A percentile compares a stretch with the other conserved stretches of the same genome.
These are phyloP conservation scores for Paracorniculantispora psalliotae DNA, from an alignment of 2,329 filamentous ascomycete species.

Conservation along the genomic window DNA sequence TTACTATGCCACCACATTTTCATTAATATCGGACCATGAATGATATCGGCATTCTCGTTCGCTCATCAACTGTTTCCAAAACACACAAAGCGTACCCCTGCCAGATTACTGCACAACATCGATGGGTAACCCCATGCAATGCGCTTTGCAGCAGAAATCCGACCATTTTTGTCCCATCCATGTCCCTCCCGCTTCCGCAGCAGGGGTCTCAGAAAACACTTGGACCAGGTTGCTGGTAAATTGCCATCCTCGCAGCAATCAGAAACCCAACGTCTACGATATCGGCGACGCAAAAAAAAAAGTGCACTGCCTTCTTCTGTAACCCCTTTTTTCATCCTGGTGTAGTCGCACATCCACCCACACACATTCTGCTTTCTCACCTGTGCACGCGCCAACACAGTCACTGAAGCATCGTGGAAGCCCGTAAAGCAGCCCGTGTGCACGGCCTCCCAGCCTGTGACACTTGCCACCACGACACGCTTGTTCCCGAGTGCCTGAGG, in stretches of 20 bases:
- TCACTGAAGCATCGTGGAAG: background rate
- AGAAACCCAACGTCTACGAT: background rate
- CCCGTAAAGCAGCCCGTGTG: background rate
- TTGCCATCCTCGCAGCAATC: background rate
- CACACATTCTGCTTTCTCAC: background rate
- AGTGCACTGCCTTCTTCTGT: background rate
- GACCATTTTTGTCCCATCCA: background rate
- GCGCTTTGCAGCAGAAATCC: background rate
- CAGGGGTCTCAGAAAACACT: constrained; percentile 5
- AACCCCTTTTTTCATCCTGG: background rate
- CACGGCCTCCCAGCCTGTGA: background rate
- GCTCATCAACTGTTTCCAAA: background rate
- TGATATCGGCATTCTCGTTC: no score
- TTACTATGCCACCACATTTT: background rate
- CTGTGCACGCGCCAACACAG: background rate
- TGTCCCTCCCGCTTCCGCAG: background rate
- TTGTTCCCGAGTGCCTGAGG: no score
- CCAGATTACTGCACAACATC: background rate
- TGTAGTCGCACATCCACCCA: background rate
- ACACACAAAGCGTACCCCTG: background rate
- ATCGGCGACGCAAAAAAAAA: background rate
- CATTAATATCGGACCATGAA: background rate
- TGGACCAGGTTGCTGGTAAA: background rate
- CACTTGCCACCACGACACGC: background rate
- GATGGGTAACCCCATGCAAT: background rate